Base-by-base conservation (phyloP, 2,329 filamentous ascomycete genomes). In the Diaporthe eres region DNA sequence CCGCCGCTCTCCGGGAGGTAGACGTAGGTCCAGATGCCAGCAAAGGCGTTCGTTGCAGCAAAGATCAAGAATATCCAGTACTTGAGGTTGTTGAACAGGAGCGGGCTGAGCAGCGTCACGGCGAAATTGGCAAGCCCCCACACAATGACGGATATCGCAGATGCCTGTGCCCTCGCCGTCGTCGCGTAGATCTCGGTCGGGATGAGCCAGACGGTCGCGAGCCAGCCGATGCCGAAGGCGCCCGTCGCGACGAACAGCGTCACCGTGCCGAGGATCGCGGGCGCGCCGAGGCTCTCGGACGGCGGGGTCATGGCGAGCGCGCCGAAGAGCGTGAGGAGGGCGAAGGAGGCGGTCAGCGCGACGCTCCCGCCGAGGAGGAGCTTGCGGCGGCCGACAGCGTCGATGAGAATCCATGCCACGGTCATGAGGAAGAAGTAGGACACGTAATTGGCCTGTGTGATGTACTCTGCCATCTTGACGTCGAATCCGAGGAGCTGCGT, bases 351-450 rank as follows among this genome's bases (percentile, higher is more conserved):
- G 2, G 86, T 85, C 7, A 91, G 81, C 0, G 86, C 84, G 9
- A 83, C 81, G 12, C 88, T 88, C n/a, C 89, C 89, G 78, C 86
- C 87, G 10, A 91, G 79, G 80, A 92, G 86, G 10, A 91, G 82
- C 58, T 85, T 86, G 31, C 90, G 86, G 3, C 90, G 87, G 12
- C 90, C 90, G 2, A 90, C 81, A 1, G 86, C 87, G 78, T 90
- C 89, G 76, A 92, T 90, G 13, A 90, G 84, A 25, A 91, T 81
- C 90, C 90, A 92, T 6, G 90, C 89, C 13, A 90, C 81, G 0
- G 90, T 92, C 90, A 92, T 92, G 78, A 91, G 86, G 67, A 88
- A 77, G 79, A 92, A 89, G 81, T 92, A 92, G 25, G 87, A 90
- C 55, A 90, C 82, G 82, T 92, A 92, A 82, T 92, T 92, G 39